phyloP scores from a whole-genome alignment of 331 rosid species.

The Cucumis variabilis region DNA sequence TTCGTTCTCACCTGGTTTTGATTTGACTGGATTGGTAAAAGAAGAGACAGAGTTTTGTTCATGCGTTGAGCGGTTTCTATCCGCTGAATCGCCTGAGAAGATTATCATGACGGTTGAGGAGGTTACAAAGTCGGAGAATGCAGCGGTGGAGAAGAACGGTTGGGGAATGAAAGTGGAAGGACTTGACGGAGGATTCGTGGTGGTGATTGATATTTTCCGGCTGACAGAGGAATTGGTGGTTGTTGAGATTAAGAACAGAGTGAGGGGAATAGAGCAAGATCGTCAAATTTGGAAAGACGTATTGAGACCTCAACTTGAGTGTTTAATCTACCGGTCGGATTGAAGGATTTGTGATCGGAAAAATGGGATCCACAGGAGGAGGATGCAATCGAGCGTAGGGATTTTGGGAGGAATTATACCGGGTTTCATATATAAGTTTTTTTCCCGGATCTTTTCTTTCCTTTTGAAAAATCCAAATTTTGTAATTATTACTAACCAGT shows the following conservation, averaged over 20 bases:
- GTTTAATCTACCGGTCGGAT: slow-evolving; percentile 35
- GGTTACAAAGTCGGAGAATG: slow-evolving; percentile 33
- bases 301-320: slow-evolving; percentile 50
- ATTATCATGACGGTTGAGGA: slow-evolving; percentile 54
- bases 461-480: not conserved
- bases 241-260: slow-evolving; percentile 51
- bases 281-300: slow-evolving; percentile 53
- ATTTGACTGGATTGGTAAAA: slow-evolving; percentile 58
- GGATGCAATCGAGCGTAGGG: not conserved
- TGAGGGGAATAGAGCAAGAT: not conserved
- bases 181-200: slow-evolving; percentile 52
- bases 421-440: not conserved
- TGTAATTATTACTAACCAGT: not conserved
- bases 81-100: slow-evolving; percentile 45
- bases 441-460: not conserved
- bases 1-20: slow-evolving; percentile 69
- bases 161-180: slow-evolving; percentile 59
- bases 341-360: not conserved
- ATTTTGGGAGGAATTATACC: not conserved
- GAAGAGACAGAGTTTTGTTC: slow-evolving; percentile 35
- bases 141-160: slow-evolving; percentile 43
- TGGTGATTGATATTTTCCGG: slow-evolving; percentile 48
- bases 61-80: slow-evolving; percentile 56
- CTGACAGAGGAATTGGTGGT: slow-evolving; percentile 70
- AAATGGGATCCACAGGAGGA: not conserved